These are phyloP conservation scores for Obelidium mucronatum DNA, from an alignment of 192 early-diverging fungal genomes.

Conservation along the genomic window DNA sequence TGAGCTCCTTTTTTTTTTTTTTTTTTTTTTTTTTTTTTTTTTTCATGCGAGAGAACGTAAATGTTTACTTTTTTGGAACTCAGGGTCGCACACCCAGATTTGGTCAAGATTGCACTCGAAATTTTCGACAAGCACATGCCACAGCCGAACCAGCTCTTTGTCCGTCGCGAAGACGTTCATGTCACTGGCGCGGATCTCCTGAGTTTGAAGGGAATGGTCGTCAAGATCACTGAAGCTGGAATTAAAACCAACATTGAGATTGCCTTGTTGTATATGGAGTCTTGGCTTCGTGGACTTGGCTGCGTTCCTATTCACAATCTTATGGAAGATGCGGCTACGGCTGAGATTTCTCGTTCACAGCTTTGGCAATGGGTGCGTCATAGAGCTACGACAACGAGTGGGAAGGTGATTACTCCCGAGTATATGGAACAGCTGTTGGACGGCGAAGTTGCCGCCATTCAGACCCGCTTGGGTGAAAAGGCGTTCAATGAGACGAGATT, in stretches of 20 bases:
- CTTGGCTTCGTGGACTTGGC: slow-evolving; percentile 93
- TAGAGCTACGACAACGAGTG: slow-evolving; percentile 79
- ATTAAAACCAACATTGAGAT: slow-evolving; percentile 93
- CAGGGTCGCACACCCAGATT: slow-evolving; percentile 97
- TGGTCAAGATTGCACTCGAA: slow-evolving; percentile 87
- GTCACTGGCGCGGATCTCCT: slow-evolving; percentile 86
- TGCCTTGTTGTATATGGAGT: slow-evolving; percentile 92
- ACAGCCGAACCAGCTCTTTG: slow-evolving; percentile 92
- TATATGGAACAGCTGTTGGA: slow-evolving; percentile 80
- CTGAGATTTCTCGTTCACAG: slow-evolving; percentile 97
- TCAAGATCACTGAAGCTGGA: slow-evolving; percentile 84
- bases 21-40: background rate
- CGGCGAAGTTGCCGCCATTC: slow-evolving; percentile 80
- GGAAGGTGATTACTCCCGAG: slow-evolving; percentile 80
- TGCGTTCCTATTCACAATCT: slow-evolving; percentile 98
- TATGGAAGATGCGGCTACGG: slow-evolving; percentile 99
- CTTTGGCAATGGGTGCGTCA: slow-evolving; percentile 98
- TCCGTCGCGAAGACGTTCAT: slow-evolving; percentile 90
- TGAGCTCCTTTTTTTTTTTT: background rate
- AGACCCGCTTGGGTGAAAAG: slow-evolving; percentile 59
- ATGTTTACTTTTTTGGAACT: slow-evolving; percentile 12
- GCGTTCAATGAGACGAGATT: slow-evolving; percentile 73
- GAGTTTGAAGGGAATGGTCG: slow-evolving; percentile 58
- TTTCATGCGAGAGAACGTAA: background rate
- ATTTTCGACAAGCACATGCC: slow-evolving; percentile 97